Base-by-base conservation (phyloP, 345 rosid genomes). In the Salix viminalis region DNA sequence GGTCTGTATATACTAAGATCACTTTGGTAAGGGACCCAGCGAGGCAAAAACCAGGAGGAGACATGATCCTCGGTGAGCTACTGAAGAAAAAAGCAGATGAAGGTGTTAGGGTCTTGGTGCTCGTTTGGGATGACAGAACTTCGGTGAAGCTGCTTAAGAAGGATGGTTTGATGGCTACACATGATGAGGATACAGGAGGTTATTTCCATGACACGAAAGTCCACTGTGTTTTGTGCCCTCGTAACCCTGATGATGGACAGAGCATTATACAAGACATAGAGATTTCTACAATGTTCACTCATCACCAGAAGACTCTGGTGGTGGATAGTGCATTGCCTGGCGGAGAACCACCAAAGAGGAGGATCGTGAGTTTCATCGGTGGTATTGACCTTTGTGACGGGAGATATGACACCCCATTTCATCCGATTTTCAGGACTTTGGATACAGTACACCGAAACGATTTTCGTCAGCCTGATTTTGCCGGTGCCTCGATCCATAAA, bases 51-150 rank as follows among this genome's bases (percentile, higher is more conserved):
- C 77, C 76, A 3, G 85, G 79, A 15, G 83, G 84, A 24, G 84
- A 83, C 32, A 77, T 81, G 67, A 85, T 75, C 37, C 81, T 89
- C 16, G 92, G 92, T 0, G 91, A 88, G 76, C 82, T 89, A 34
- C 84, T 88, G 41, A 86, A 79, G 78, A 87, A 65, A 81, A 89
- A 85, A 71, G 91, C 90, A 1, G 69, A 68, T 4, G 88, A 88
- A 79, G 91, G 91, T 32, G 89, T 89, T 60, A 37, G 50, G 9
- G 91, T 86, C 24, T 75, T 89, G 42, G 81, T 88, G 90, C 91
- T 89, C 10, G 86, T 89, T 64, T 89, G 93, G 93, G 90, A 89
- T 48, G 93, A 90, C 67, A 78, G 84, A 80, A 90, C 90, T 70
- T 88, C 90, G 5, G 79, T 83, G 12, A 67, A 65, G 82, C 61